Evolutionary conservation across 2,329 filamentous ascomycete species (phyloP), one percentile per base, ranked within the genome.

Genomic region (Teratosphaeria nubilosa): DNA sequence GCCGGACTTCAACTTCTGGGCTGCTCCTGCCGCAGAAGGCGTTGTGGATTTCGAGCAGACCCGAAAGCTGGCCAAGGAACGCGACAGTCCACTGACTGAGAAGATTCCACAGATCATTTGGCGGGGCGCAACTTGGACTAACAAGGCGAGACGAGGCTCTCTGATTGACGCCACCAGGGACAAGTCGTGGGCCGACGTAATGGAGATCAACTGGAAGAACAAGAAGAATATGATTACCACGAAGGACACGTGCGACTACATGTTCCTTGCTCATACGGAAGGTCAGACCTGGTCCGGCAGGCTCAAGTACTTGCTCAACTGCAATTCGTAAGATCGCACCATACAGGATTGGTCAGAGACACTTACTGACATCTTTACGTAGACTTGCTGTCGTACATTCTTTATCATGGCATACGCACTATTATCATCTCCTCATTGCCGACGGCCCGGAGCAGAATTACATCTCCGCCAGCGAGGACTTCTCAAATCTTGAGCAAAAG

Each of bases 1-100:
- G 68, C 78, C 79, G 0, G 79, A 81, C 62, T 81, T 81, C 62
- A 78, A 77, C 34, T 80, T 78, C 69, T 82, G 77, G 76, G 72
- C 75, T 7, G 80, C 77, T 73, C 77, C 65, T 16, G 64, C 65
- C 9, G 65, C 66, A 1, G 64, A 63, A 5, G 64, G 62, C 10
- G 57, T 62, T 1, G 41, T 48, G n/a, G 41, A 48, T 16, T 70
- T 65, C 37, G 62, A 60, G 22, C 65, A 69, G 25, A 64, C 60
- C 10, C 62, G 65, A 27, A 64, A 65, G 7, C 63, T 64, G 52
- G 31, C 45, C 63, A 24, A 62, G 65, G 31, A 62, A 63, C 41
- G 67, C 34, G 55, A 56, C 34, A 27, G 25, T n/a, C 41, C 45
- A 6, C 20, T 66, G 58, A 58, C 73, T 76, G 62, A 62, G 20